A percentile compares a stretch with the other conserved stretches of the same genome.
Evolutionary conservation across 1,284 basidiomycete genomes (phyloP).

Genomic region (Puccinia polysora): DNA sequence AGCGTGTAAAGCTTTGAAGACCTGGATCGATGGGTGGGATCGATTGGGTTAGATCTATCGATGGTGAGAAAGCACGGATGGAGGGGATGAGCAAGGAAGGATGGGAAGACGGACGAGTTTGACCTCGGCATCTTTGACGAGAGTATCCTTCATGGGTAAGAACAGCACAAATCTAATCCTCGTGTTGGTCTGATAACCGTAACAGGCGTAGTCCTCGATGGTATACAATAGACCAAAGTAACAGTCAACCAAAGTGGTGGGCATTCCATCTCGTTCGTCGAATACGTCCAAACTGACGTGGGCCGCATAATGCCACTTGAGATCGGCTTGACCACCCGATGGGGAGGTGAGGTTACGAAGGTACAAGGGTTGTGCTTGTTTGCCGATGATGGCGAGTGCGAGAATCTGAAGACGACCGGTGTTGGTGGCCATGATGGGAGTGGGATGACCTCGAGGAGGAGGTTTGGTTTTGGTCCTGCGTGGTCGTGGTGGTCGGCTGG

Average conservation of each 20-base stretch:
- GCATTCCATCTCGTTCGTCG: constrained; percentile 39
- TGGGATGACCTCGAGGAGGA: too few species aligned
- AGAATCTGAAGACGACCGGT: constrained; percentile 29
- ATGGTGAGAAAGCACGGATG: background rate
- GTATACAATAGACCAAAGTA: constrained; percentile 43
- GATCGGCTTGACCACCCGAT: constrained; percentile 29
- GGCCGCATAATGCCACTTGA: constrained; percentile 43
- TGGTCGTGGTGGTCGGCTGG: too few species aligned
- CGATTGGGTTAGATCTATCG: background rate
- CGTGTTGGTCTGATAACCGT: constrained; percentile 42
- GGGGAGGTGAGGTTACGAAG: constrained; percentile 16
- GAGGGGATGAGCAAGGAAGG: background rate
- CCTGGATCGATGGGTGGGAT: background rate
- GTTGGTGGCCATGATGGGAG: background rate
- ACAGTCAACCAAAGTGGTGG: constrained; percentile 30
- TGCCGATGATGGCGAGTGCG: constrained; percentile 31
- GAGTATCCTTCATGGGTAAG: constrained; percentile 28
- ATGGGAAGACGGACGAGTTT: constrained; percentile 23
- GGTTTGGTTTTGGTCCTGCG: too few species aligned
- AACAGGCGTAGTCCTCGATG: constrained; percentile 37
- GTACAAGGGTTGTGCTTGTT: constrained; percentile 31
- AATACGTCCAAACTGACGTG: constrained; percentile 41
- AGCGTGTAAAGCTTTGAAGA: constrained; percentile 38
- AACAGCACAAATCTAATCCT: constrained; percentile 34
- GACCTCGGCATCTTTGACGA: constrained; percentile 37